Conservation (phyloP, 2,329 filamentous ascomycete genomes). For the Fusarium sp. region DNA sequence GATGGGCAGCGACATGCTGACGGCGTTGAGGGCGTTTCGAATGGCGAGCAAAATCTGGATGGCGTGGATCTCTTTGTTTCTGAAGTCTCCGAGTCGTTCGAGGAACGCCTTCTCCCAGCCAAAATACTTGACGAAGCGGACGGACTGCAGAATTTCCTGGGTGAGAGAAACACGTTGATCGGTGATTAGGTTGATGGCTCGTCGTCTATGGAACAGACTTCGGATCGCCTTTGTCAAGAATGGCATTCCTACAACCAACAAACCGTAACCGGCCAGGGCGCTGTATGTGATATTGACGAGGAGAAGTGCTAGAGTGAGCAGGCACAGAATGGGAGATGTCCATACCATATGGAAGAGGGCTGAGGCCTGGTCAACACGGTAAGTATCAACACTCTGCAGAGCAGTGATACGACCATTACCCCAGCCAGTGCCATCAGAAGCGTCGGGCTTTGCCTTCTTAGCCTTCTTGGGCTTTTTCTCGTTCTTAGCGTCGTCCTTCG, state of each 20-base stretch:
- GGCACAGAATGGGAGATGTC: conserved; percentile 83
- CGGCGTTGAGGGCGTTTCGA: conserved; percentile 85
- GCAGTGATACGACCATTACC: conserved; percentile 92
- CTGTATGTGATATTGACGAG: conserved; percentile 91
- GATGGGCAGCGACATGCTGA: conserved; percentile 88
- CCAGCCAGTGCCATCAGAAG: conserved; percentile 82
- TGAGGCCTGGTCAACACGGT: conserved; percentile 88
- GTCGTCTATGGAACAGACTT: conserved; percentile 79
- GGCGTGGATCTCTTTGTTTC: conserved; percentile 81
- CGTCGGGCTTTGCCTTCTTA: conserved; percentile 58
- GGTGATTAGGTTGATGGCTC: conserved; percentile 90
- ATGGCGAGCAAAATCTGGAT: conserved; percentile 88
- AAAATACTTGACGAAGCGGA: conserved; percentile 96
- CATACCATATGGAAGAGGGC: conserved; percentile 93
- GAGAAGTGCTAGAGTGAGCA: conserved; percentile 84
- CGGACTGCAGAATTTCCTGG: conserved; percentile 90
- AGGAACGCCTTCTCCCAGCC: conserved; percentile 94
- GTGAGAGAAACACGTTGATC: conserved; percentile 92
- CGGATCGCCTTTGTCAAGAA: conserved; percentile 82
- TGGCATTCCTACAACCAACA: conserved; percentile 84
- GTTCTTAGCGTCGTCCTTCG: conserved; percentile 59
- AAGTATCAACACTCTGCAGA: conserved; percentile 95
- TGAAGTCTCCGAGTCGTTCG: conserved; percentile 78
- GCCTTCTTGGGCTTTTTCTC: conserved; percentile 57
- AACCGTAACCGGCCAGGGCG: conserved; percentile 86